Evolutionary conservation across 441 rosid species (phyloP), one percentile per base, ranked within the genome.

Genomic region (Viola pubescens): DNA sequence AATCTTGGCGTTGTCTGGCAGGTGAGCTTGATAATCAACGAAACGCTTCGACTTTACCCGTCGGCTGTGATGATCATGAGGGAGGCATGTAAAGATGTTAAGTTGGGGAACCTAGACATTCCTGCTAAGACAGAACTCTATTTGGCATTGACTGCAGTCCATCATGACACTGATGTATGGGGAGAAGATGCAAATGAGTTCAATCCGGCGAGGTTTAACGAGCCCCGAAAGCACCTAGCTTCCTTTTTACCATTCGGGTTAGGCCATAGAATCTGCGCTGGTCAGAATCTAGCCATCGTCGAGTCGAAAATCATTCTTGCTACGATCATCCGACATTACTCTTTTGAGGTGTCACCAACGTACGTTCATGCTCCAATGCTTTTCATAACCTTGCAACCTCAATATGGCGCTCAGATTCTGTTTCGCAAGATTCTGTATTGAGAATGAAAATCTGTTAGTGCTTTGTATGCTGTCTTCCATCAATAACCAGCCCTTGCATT

Each of bases 31-130:
- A 75, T 88, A 58, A 39, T 88, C 59, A 72, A 77, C 0, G 90
- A 88, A 75, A 78, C 88, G 2, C 77, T 85, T 16, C 55, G 96
- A 26, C 85, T 86, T 11, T 88, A 88, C 68, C 77, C 96, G 47
- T 86, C 91, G 4, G 83, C 72, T 4, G 77, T 78, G 67, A 74
- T 76, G 77, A 6, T 82, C 59, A 74, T 79, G 77, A 79, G 86
- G 59, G 54, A 79, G 74, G 60, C 82, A 6, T 53, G 61, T 34
- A 71, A 41, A 51, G 68, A 60, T 7, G 74, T 77, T 42, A 79
- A 75, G 76, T 68, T 84, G 0, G 96, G 91, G 41, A 65, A 51
- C 72, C 68, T 88, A 3, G 66, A 76, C 55, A 34, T 86, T 66
- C 91, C 91, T 8, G 76, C 72, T 14, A 76, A 75, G 42, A 84